These are phyloP conservation scores for Thymus quinquecostatus DNA, from an alignment of 257 asterid species.

Conservation along the genomic window DNA sequence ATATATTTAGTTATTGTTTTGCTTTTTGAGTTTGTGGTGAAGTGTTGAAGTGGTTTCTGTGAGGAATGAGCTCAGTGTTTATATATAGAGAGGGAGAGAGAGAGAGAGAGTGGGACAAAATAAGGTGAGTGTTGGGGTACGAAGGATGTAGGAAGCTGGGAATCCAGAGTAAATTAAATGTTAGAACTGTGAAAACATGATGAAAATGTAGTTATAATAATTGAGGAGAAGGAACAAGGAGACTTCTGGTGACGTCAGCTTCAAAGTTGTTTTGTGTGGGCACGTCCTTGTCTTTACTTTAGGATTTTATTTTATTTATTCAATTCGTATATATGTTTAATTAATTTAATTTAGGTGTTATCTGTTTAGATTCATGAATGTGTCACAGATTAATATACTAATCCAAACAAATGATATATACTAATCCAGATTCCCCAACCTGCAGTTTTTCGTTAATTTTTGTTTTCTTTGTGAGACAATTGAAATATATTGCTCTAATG, in stretches of 20 bases:
- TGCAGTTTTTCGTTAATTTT: too few relatives aligned
- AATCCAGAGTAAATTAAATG: neutral
- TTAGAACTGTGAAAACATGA: constrained; percentile 6
- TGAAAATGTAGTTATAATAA: neutral
- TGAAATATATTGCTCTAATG: too few relatives aligned
- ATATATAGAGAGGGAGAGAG: neutral
- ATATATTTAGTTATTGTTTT: too few relatives aligned
- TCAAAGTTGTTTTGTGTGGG: neutral
- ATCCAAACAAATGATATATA: too few relatives aligned
- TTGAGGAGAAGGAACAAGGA: constrained; percentile 24
- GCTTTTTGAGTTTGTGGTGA: neutral
- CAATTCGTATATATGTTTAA: neutral
- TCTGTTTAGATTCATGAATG: too few relatives aligned
- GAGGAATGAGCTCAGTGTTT: constrained; percentile 33
- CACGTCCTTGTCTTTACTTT: neutral
- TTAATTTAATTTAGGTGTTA: too few relatives aligned
- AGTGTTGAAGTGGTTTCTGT: neutral
- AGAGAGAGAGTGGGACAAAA: neutral
- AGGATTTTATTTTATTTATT: neutral
- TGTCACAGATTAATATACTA: too few relatives aligned
- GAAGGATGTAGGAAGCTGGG: constrained; percentile 29
- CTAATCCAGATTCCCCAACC: too few relatives aligned
- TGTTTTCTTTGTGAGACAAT: too few relatives aligned
- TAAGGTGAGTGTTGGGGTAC: constrained; percentile 10
- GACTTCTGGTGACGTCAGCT: constrained; percentile 13